phyloP scores from a whole-genome alignment of 495 filamentous ascomycete species.

The Pyrenula aspistea region DNA sequence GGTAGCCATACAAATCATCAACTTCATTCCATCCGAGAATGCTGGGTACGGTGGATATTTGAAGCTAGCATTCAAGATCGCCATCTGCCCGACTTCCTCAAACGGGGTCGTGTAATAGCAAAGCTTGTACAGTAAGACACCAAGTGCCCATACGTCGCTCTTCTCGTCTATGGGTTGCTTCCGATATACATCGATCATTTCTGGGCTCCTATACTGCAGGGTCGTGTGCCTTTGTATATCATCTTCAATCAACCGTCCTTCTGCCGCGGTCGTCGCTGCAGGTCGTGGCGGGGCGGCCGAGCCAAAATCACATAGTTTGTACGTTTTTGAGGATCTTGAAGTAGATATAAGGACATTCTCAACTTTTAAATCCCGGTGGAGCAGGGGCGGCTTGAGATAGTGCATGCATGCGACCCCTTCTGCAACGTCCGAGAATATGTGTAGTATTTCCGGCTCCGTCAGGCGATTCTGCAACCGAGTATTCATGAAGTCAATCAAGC shows the following conservation, averaged over 20 bases:
- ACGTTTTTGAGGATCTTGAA: constrained; percentile 41
- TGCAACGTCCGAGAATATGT: constrained; percentile 91
- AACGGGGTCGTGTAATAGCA: constrained; percentile 99
- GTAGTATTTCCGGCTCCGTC: constrained; percentile 92
- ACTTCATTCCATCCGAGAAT: constrained; percentile 85
- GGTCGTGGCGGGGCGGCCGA: constrained; percentile 75
- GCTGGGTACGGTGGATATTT: constrained; percentile 78
- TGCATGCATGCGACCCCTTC: constrained; percentile 99
- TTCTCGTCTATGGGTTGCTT: constrained; percentile 98
- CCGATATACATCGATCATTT: constrained; percentile 97
- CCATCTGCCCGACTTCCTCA: constrained; percentile 93
- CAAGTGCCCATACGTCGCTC: constrained; percentile 96
- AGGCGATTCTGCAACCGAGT: constrained; percentile 90
- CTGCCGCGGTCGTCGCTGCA: constrained; percentile 70
- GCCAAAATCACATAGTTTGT: constrained; percentile 97
- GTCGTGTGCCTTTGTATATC: constrained; percentile 97
- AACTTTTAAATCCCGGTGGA: constrained; percentile 94
- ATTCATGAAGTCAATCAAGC: constrained; percentile 99
- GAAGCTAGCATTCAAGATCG: constrained; percentile 94
- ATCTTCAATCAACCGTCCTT: constrained; percentile 87
- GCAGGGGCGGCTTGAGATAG: constrained; percentile 84
- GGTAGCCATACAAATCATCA: constrained; percentile 65
- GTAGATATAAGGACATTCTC: constrained; percentile 92
- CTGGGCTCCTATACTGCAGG: constrained; percentile 91
- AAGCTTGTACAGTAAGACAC: constrained; percentile 91